Percentiles rank a stretch among this genome's conserved stretches.
These are phyloP conservation scores for Pyrenochaeta sp. DNA, from an alignment of 2,329 filamentous ascomycete species.

Conservation along the genomic window DNA sequence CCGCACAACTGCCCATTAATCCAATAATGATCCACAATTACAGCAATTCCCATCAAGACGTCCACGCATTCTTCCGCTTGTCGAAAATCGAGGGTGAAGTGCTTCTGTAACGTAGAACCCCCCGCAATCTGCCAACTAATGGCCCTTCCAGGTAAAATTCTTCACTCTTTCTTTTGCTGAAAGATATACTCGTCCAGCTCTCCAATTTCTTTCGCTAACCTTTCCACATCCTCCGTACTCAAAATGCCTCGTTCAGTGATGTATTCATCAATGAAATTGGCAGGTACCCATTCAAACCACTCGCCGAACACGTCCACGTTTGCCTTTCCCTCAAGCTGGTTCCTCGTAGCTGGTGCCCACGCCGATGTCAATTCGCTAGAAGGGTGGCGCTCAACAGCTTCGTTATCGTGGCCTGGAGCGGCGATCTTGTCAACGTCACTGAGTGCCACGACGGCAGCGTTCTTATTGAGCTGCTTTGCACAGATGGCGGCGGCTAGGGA, in stretches of 20 bases:
- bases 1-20: neutral
- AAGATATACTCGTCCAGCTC: conserved; percentile 33
- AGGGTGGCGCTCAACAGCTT: conserved; percentile 50
- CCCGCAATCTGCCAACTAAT: neutral
- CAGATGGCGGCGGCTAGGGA: conserved; percentile 67
- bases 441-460: conserved; percentile 62
- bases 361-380: conserved; percentile 58
- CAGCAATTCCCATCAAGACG: neutral
- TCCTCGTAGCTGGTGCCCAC: conserved; percentile 52
- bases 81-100: neutral
- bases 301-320: conserved; percentile 51
- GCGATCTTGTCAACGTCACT: conserved; percentile 70
- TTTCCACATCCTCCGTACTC: conserved; percentile 22
- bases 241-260: conserved; percentile 39
- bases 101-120: neutral
- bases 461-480: conserved; percentile 59
- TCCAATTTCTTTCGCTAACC: conserved; percentile 17
- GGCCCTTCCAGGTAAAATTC: neutral
- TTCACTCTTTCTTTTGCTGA: conserved; percentile 6
- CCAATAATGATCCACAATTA: neutral
- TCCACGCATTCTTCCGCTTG: neutral
- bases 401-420: conserved; percentile 1
- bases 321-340: conserved; percentile 28
- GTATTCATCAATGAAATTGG: conserved; percentile 38
- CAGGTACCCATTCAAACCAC: conserved; percentile 46